phyloP scores from a whole-genome alignment of 2,329 filamentous ascomycete species.

The Ciborinia camelliae region DNA sequence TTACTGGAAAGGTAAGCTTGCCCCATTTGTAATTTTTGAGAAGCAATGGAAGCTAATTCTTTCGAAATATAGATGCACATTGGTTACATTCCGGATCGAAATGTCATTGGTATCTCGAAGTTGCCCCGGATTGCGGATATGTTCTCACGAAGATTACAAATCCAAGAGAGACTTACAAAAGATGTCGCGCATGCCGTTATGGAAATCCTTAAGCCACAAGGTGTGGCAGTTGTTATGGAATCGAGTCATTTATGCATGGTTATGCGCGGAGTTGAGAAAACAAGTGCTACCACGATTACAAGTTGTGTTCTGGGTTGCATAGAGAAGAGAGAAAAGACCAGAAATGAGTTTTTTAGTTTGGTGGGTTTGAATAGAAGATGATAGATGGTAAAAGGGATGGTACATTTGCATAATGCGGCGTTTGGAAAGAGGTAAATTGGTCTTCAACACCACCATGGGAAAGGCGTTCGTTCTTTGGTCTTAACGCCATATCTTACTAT shows the following conservation, averaged over 20 bases:
- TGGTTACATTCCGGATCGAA: constrained; percentile 88
- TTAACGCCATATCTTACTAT: constrained; percentile 35
- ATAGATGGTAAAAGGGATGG: not conserved
- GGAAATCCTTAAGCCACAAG: constrained; percentile 88
- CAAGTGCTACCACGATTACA: constrained; percentile 80
- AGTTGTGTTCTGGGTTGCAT: constrained; percentile 98
- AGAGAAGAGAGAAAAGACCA: constrained; percentile 85
- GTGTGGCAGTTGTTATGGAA: constrained; percentile 96
- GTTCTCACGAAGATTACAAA: constrained; percentile 89
- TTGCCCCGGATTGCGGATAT: constrained; percentile 94
- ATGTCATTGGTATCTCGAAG: constrained; percentile 93
- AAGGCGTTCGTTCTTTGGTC: constrained; percentile 35
- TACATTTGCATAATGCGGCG: constrained; percentile 27
- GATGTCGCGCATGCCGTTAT: constrained; percentile 93
- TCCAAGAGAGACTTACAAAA: constrained; percentile 93
- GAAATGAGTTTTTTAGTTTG: constrained; percentile 91
- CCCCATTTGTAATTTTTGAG: not conserved
- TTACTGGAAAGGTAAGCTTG: constrained; percentile 76
- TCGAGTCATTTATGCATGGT: constrained; percentile 97
- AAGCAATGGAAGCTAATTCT: constrained; percentile 18
- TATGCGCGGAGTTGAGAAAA: constrained; percentile 97
- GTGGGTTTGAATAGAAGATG: constrained; percentile 57
- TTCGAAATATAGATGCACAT: constrained; percentile 78
- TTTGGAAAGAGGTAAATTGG: constrained; percentile 29
- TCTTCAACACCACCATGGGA: constrained; percentile 37